A percentile compares a stretch with the other conserved stretches of the same genome.
phyloP scores from a whole-genome alignment of 306 rosid genomes.

The Leucaena leucocephala region DNA sequence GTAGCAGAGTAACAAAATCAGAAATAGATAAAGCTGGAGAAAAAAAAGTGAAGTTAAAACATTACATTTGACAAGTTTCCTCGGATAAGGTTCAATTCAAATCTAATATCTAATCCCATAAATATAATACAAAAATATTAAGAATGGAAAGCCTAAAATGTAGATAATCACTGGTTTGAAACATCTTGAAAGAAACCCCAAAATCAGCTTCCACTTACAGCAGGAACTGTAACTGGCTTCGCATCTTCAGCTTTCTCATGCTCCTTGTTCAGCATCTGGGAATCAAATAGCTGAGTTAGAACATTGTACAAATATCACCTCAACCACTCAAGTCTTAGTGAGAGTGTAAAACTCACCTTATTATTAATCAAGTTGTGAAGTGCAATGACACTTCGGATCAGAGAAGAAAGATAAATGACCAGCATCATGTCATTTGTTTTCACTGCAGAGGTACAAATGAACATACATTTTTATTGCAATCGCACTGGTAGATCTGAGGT shows the following conservation, averaged over 20 bases:
- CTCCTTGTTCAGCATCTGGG: constrained; percentile 68
- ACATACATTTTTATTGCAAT: not conserved
- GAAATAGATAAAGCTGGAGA: not conserved
- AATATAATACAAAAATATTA: constrained; percentile 38
- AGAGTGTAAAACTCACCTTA: constrained; percentile 46
- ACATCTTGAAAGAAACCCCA: not conserved
- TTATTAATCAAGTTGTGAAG: constrained; percentile 76
- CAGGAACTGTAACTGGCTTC: constrained; percentile 46
- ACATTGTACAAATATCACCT: not conserved
- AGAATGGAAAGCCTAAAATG: constrained; percentile 31
- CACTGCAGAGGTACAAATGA: constrained; percentile 45
- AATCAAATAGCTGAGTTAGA: not conserved
- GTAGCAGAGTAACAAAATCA: not conserved
- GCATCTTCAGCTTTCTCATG: constrained; percentile 74
- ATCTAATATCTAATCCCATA: constrained; percentile 1
- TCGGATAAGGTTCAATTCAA: not conserved
- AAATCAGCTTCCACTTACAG: constrained; percentile 41
- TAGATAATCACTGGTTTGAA: constrained; percentile 2
- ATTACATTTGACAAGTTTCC: not conserved
- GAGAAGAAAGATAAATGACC: constrained; percentile 71
- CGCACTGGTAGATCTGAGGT: not conserved
- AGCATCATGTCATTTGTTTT: constrained; percentile 81
- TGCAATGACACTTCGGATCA: constrained; percentile 74
- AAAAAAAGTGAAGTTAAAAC: not conserved
- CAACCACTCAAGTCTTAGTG: not conserved